phyloP scores from a whole-genome alignment of 441 rosid genomes.

The Arabidopsis lyrata region DNA sequence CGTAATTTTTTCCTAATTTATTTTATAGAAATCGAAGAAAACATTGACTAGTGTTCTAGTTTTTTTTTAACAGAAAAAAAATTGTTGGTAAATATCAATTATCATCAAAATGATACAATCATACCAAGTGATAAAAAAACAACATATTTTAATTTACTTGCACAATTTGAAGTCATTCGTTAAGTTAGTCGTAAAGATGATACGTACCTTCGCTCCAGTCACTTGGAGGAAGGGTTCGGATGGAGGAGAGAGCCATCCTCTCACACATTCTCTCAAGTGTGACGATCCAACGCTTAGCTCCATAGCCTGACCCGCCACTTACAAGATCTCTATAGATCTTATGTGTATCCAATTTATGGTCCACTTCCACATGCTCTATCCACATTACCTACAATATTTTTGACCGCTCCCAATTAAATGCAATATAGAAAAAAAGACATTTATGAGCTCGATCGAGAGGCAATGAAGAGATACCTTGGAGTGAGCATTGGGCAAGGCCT shows the following conservation, averaged over 20 bases:
- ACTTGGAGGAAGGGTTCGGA: constrained; percentile 11
- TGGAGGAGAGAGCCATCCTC: constrained; percentile 50
- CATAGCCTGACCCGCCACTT: constrained; percentile 53
- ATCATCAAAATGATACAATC: background rate
- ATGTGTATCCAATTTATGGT: constrained; percentile 58
- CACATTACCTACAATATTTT: constrained; percentile 60
- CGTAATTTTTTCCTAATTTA: background rate
- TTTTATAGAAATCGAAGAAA: background rate
- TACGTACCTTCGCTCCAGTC: constrained; percentile 55
- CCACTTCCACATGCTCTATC: constrained; percentile 85
- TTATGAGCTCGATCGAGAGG: constrained; percentile 5
- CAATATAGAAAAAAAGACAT: background rate
- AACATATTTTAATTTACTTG: background rate
- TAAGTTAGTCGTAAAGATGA: background rate
- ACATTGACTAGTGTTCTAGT: background rate
- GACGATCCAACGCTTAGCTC: constrained; percentile 69
- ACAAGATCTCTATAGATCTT: constrained; percentile 60
- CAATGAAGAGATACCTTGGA: constrained; percentile 48
- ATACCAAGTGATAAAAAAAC: background rate
- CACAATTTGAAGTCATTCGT: background rate
- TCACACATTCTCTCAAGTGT: constrained; percentile 70
- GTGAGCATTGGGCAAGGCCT: constrained; percentile 57
- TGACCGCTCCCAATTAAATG: background rate
- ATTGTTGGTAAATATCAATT: background rate
- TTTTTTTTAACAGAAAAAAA: background rate